Base-by-base conservation (phyloP, 2,329 filamentous ascomycete species). In the Chrysoporthe puriensis region DNA sequence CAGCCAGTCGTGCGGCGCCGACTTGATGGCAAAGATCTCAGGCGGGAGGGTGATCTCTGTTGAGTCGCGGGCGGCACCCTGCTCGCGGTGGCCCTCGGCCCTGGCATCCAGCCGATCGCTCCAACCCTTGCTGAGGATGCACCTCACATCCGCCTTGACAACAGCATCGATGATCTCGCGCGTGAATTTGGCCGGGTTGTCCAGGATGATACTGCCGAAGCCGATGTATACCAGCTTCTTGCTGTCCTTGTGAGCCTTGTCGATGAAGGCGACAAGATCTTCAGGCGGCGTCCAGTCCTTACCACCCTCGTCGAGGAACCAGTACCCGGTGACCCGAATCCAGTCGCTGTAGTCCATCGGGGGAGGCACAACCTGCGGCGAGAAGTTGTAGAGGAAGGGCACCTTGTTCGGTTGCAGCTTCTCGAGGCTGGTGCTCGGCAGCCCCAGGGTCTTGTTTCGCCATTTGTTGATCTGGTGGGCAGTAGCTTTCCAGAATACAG, bases 381-480 rank as follows among this genome's bases (percentile, higher is more conserved):
- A 97, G 78, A 97, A 98, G 79, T 97, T 98, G 83, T 99, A 99
- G 58, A 99, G 80, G 79, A 99, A 99, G 0, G 96, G 96, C n/a
- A 97, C 93, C 77, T 97, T 96, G 82, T 97, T 97, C 2, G 92
- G 90, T 79, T 97, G 94, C 88, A 99, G 88, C 81, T 94, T 97
- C 76, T 96, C 92, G 56, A 97, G 82, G 67, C 83, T 93, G 1
- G 96, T 99, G 71, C 89, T 90, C 63, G 90, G 91, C 40, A 99
- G 82, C 0, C 89, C 88, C 5, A 99, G 85, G 34, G 90, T 87
- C 71, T 89, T 91, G 77, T 93, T 93, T 71, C 96, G 89, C 96
- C 96, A 99, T 64, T 89, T 86, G 78, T 99, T 99, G 76, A 99
- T 87, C 77, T 98, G 96, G 13, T 91, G 88, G 0, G 94, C 90